Base-by-base conservation (phyloP, 2,329 filamentous ascomycete species). In the Neonectria ditissima region DNA sequence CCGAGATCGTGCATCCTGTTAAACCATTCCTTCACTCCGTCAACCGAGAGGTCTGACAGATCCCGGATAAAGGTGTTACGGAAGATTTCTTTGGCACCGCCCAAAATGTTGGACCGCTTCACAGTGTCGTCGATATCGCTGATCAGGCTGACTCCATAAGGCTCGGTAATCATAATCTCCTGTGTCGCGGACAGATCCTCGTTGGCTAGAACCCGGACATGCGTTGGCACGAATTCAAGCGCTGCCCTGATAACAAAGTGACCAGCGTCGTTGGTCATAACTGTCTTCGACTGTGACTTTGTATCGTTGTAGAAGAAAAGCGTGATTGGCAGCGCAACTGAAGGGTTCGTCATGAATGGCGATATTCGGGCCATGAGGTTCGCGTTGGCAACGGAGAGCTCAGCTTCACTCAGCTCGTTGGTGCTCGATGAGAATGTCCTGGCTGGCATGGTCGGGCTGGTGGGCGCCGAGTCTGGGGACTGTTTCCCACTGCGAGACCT, bases 101-200 rank as follows among this genome's bases (percentile, higher is more conserved):
- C 87, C 2, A 89, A 87, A 68, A 99, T 97, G 60, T 94, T 97
- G 20, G 96, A 97, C 73, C 94, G 91, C 78, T 99, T 99, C 75
- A 99, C 91, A 0, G 96, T 99, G 78, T 99, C 96, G 74, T 99
- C 96, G 67, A 99, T 96, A 76, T 99, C 96, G 76, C 93, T 98
- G 76, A 99, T 98, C 62, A 99, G 75, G 77, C 94, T 98, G 66
- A 99, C 87, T 43, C 96, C 96, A 22, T 82, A 83, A 0, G 92
- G 87, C 62, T 95, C 91, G 4, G 91, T 94, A 54, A 98, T 82
- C 43, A 88, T 84, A 47, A 99, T 86, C 59, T 92, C 86, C 67
- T 96, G 91, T 2, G 91, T 93, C 0, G 90, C 90, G 16, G 94
- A 97, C 4, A 99, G 83, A 62, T 90, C 87, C 74, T 97, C 94